Conservation (phyloP, 2,329 filamentous ascomycete species). For the Pyrenochaeta sp. region DNA sequence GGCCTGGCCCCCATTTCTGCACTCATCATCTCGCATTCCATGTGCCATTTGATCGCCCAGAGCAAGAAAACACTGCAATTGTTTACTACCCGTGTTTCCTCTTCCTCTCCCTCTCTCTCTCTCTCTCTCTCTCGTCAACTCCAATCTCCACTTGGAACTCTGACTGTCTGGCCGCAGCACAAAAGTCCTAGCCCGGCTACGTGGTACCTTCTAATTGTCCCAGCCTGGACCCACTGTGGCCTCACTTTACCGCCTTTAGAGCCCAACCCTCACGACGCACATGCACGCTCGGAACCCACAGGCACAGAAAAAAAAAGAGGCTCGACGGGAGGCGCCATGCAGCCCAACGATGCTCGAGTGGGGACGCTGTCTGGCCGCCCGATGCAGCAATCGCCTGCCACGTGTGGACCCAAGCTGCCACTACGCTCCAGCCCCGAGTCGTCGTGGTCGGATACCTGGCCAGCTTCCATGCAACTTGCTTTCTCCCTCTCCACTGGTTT, state of each 20-base stretch:
- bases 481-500: neutral
- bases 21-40: too few species aligned
- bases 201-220: slow-evolving; percentile 27
- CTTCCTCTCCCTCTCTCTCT: neutral
- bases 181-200: slow-evolving; percentile 19
- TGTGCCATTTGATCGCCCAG: too few species aligned
- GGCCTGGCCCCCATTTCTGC: too few species aligned
- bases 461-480: slow-evolving; percentile 5
- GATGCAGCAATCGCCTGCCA: slow-evolving; percentile 16
- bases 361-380: slow-evolving; percentile 7
- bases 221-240: slow-evolving; percentile 1
- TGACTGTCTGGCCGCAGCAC: neutral
- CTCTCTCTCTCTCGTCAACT: neutral
- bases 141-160: neutral
- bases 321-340: slow-evolving; percentile 25
- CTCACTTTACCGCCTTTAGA: slow-evolving; percentile 17
- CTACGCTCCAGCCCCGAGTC: slow-evolving; percentile 3
- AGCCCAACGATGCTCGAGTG: slow-evolving; percentile 26
- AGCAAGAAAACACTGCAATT: too few species aligned
- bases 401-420: slow-evolving; percentile 18
- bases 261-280: slow-evolving; percentile 22
- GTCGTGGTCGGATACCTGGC: slow-evolving; percentile 3
- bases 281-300: slow-evolving; percentile 12
- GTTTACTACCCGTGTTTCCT: too few species aligned
- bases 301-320: slow-evolving; percentile 18